A percentile compares a stretch with the other conserved stretches of the same genome.
These are phyloP conservation scores for Trypanosoma boissoni DNA, from an alignment of 208 protist species.

Conservation along the genomic window DNA sequence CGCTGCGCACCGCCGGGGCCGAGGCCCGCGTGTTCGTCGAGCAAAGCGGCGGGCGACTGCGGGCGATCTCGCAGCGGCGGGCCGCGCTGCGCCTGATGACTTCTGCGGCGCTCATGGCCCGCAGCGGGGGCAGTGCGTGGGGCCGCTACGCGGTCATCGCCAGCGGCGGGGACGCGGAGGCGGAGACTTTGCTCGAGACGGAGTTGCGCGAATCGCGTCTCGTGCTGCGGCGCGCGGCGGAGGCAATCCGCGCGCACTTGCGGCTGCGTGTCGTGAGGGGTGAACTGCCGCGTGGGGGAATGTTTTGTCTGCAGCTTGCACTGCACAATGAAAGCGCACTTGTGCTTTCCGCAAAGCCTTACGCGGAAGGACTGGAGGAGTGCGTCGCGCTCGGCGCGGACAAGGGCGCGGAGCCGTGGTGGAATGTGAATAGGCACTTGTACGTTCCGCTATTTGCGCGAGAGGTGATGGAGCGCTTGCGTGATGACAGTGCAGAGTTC, in stretches of 20 bases:
- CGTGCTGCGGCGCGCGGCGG: constrained; percentile 29
- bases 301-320: constrained; percentile 68
- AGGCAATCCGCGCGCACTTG: constrained; percentile 32
- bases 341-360: constrained; percentile 60
- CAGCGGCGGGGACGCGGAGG: constrained; percentile 36
- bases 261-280: constrained; percentile 6
- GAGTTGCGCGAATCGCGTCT: constrained; percentile 45
- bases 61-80: constrained; percentile 69
- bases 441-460: constrained; percentile 66
- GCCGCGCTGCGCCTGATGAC: constrained; percentile 76
- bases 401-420: constrained; percentile 33
- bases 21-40: constrained; percentile 70
- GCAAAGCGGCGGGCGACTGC: constrained; percentile 38
- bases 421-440: constrained; percentile 74
- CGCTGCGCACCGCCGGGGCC: constrained; percentile 66
- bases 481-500: neutral
- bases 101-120: constrained; percentile 42
- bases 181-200: constrained; percentile 38
- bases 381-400: constrained; percentile 20
- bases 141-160: constrained; percentile 48
- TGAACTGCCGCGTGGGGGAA: constrained; percentile 21
- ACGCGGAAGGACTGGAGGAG: constrained; percentile 58
- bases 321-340: too few relatives aligned
- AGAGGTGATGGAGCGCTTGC: constrained; percentile 48
- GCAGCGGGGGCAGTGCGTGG: too few relatives aligned